Conservation (phyloP, 257 asterid species). For the Nicotiana knightiana region DNA sequence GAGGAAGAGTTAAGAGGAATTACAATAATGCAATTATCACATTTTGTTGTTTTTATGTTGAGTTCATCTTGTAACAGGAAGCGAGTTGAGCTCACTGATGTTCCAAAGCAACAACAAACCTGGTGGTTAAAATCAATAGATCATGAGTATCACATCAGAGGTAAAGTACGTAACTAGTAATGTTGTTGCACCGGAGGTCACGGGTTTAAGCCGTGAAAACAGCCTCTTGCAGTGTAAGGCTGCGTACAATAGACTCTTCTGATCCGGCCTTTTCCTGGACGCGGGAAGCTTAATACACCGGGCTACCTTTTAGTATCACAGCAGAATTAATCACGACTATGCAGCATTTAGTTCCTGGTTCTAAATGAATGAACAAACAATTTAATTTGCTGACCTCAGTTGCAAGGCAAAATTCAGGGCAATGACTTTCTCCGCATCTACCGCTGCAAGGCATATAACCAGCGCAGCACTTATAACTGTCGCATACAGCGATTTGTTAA, state of each 20-base stretch:
- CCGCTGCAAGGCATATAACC: constrained; percentile 50
- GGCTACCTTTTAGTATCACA: no score
- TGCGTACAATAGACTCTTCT: no score
- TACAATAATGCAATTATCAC: constrained; percentile 47
- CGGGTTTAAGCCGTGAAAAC: no score
- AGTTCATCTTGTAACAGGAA: constrained; percentile 42
- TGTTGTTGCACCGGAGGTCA: no score
- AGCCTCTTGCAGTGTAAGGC: no score
- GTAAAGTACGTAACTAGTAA: no score
- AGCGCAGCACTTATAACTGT: constrained; percentile 36
- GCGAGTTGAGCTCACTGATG: constrained; percentile 41
- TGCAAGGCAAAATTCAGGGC: constrained; percentile 38
- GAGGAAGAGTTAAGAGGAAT: background rate
- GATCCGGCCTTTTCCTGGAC: no score
- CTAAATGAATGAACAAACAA: background rate
- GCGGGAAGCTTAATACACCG: no score
- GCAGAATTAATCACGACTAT: background rate
- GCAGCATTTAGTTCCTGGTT: background rate
- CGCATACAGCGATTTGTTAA: background rate
- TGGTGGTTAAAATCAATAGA: background rate
- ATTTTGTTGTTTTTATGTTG: constrained; percentile 32
- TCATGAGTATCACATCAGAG: background rate
- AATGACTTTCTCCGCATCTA: constrained; percentile 29
- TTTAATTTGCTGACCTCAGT: constrained; percentile 25
- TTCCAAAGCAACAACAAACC: constrained; percentile 37